Evolutionary conservation across 2,329 filamentous ascomycete species (phyloP).

Genomic region (Sporothrix sp.): DNA sequence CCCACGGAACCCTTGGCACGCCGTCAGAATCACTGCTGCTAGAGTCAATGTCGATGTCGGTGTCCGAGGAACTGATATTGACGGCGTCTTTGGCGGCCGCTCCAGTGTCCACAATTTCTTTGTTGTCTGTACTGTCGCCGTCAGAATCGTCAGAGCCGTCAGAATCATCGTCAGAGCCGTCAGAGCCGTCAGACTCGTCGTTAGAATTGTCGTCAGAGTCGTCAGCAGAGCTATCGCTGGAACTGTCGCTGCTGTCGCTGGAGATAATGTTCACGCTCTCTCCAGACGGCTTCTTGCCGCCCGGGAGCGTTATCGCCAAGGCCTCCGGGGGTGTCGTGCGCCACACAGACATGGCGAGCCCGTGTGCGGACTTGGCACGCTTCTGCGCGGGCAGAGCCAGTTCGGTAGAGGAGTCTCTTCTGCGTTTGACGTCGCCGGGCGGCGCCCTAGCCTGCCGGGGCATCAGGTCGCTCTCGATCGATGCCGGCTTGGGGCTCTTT

Average conservation of each 20-base stretch:
- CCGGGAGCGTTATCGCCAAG: background rate
- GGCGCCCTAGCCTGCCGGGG: background rate
- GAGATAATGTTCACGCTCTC: background rate
- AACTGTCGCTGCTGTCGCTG: background rate
- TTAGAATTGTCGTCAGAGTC: background rate
- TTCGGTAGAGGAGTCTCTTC: background rate
- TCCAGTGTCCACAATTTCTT: too few species aligned
- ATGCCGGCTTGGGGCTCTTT: background rate
- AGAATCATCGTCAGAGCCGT: too few species aligned
- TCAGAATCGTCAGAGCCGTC: too few species aligned
- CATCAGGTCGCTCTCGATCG: background rate
- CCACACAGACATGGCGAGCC: background rate
- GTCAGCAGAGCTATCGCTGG: background rate
- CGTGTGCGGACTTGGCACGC: background rate
- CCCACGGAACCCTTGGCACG: background rate
- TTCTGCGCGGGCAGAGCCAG: background rate
- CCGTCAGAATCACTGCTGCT: background rate
- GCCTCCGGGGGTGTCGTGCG: too few species aligned
- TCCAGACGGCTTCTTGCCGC: background rate
- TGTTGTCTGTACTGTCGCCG: too few species aligned
- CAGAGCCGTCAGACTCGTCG: too few species aligned
- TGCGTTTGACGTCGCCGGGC: background rate
- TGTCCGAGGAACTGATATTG: too few species aligned
- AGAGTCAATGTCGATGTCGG: background rate
- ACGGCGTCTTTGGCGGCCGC: background rate